Percentiles rank a stretch among this genome's conserved stretches.
phyloP scores from a whole-genome alignment of 1,284 basidiomycete genomes.

The Cutaneotrichosporon sp. region DNA sequence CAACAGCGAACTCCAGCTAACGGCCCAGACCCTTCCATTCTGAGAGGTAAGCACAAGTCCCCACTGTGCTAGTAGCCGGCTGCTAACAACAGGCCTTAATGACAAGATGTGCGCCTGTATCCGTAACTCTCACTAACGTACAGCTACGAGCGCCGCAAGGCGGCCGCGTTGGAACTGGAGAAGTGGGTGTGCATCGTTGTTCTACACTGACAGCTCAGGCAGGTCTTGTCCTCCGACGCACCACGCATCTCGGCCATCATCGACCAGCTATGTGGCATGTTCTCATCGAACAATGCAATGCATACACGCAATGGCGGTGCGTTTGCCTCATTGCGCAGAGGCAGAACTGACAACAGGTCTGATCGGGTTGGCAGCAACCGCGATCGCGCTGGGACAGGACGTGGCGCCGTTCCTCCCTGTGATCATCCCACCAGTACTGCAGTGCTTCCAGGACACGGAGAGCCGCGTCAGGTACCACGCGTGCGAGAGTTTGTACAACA shows the following conservation, averaged over 20 bases:
- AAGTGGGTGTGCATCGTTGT: too few relatives aligned
- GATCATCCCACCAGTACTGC: constrained; percentile 84
- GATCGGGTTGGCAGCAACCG: constrained; percentile 92
- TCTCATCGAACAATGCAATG: constrained; percentile 73
- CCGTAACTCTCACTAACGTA: constrained; percentile 38
- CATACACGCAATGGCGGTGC: constrained; percentile 86
- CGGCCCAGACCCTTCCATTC: constrained; percentile 34
- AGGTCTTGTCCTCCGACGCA: constrained; percentile 79
- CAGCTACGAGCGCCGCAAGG: constrained; percentile 83
- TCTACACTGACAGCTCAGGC: constrained; percentile 51
- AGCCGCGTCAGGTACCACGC: constrained; percentile 78
- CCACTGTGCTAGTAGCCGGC: neutral
- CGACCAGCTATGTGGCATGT: constrained; percentile 91
- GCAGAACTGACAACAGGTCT: constrained; percentile 47
- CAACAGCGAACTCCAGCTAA: neutral
- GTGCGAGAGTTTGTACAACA: constrained; percentile 97
- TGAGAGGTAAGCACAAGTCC: constrained; percentile 28
- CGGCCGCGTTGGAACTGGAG: constrained; percentile 90
- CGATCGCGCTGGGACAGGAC: constrained; percentile 90
- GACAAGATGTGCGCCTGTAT: constrained; percentile 43
- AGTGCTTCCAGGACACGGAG: constrained; percentile 91
- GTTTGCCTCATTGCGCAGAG: neutral
- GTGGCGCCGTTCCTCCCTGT: constrained; percentile 89
- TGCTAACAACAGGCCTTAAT: constrained; percentile 40
- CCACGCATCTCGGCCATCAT: constrained; percentile 80